These are phyloP conservation scores for Dactylellina leptospora DNA, from an alignment of 2,329 filamentous ascomycete species.

Conservation along the genomic window DNA sequence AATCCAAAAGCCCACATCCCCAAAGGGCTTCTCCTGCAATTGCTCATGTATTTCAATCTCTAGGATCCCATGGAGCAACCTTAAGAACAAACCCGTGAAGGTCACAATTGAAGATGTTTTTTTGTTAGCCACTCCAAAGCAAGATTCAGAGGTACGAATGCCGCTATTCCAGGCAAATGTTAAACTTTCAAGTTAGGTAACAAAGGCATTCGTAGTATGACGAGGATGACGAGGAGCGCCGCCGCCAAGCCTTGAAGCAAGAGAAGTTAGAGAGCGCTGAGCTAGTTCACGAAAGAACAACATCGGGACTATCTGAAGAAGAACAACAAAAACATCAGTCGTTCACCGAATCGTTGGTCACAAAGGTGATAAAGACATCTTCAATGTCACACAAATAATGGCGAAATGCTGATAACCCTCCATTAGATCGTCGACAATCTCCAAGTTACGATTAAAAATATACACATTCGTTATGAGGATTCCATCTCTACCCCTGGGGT, in stretches of 20 bases:
- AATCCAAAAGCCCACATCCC: no score
- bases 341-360: conserved; percentile 92
- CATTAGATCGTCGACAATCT: conserved; percentile 89
- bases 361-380: conserved; percentile 66
- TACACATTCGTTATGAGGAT: conserved; percentile 97
- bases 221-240: conserved; percentile 85
- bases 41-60: no score
- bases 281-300: conserved; percentile 86
- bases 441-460: conserved; percentile 97
- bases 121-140: conserved; percentile 90
- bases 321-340: conserved; percentile 98
- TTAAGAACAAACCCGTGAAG: conserved; percentile 91
- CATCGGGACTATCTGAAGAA: conserved; percentile 91
- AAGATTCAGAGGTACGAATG: conserved; percentile 74
- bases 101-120: conserved; percentile 97
- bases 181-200: background rate
- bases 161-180: no score
- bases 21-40: no score
- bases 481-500: conserved; percentile 86
- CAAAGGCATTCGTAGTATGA: conserved; percentile 70
- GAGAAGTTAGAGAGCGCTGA: conserved; percentile 98
- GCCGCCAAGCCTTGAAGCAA: conserved; percentile 93
- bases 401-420: background rate
- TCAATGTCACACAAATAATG: background rate
- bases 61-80: conserved; percentile 95